Base-by-base conservation (phyloP, 2,329 filamentous ascomycete genomes). In the Didymella lethalis region DNA sequence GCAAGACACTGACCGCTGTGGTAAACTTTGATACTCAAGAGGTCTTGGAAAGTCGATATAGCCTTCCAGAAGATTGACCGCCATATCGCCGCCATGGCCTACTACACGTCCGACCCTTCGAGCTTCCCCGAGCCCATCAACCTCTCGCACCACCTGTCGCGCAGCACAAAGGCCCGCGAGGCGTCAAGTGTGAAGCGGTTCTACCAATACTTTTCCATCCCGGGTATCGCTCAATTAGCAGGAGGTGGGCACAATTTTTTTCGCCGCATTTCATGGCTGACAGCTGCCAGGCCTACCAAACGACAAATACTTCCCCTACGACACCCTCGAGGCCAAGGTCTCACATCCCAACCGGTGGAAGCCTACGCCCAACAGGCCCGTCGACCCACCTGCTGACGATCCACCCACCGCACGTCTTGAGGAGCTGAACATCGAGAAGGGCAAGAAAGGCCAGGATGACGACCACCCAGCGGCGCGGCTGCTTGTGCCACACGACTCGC, bases 291-390 rank as follows among this genome's bases (percentile, higher is more conserved):
- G 92, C 60, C 85, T 96, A 23, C 93, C 93, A 16, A 89, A 95
- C 76, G 83, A 89, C 38, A 85, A 85, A 57, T 92, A 92, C 79
- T 97, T 97, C 72, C 93, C 93, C 8, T 97, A 90, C 77, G 93
- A 97, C 70, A 95, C 92, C 0, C 86, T 97, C 63, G 92, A 96
- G 78, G 91, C 93, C 40, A 88, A 90, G 64, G 86, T 90, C 61
- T 91, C 92, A 31, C 85, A 86, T 62, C 88, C 92, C 7, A 82
- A 90, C 64, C 86, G 93, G 76, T 95, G 90, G 83, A 83, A 85
- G 32, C 90, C 90, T 1, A 88, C 88, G 11, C 85, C 87, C 36
- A 90, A 90, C 73, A 80, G 83, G 46, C 86, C 86, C 28, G 70
- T 83, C 52, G 80, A 84, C 64, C 79, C 81, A 45, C 72, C 68